Evolutionary conservation across 2,329 filamentous ascomycete genomes (phyloP).

Genomic region (Cytospora piceae): DNA sequence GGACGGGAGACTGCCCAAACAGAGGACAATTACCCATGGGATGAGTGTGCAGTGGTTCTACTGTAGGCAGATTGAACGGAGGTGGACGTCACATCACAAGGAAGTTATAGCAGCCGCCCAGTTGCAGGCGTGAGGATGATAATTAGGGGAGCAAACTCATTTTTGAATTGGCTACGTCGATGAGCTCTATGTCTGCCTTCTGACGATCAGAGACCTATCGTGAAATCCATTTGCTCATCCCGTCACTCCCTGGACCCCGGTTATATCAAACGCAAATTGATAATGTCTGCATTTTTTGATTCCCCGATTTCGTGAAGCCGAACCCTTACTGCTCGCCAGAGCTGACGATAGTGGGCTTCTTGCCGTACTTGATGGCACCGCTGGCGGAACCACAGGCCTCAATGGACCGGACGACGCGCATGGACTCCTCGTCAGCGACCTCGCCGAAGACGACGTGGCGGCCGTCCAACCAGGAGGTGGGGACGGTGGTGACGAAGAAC

Average conservation of each 20-base stretch:
- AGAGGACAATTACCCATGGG: neutral
- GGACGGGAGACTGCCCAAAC: neutral
- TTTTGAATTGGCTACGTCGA: constrained; percentile 20
- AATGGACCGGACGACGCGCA: constrained; percentile 61
- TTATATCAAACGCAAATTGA: constrained; percentile 12
- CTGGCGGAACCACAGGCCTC: constrained; percentile 62
- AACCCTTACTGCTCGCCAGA: constrained; percentile 53
- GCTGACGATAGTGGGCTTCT: constrained; percentile 62
- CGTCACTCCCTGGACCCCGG: constrained; percentile 2
- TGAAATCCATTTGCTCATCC: constrained; percentile 17
- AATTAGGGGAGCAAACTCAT: constrained; percentile 19
- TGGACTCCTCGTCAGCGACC: constrained; percentile 57
- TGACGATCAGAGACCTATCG: constrained; percentile 19
- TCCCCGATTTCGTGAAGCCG: neutral
- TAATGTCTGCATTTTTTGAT: neutral
- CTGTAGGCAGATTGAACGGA: neutral
- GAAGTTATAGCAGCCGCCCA: neutral
- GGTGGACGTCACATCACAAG: neutral
- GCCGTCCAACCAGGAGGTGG: constrained; percentile 82
- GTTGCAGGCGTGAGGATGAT: neutral
- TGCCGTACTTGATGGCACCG: constrained; percentile 59
- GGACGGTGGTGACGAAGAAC: constrained; percentile 96
- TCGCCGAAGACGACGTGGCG: constrained; percentile 86
- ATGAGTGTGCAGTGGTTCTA: neutral
- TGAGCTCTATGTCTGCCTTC: constrained; percentile 9